A percentile compares a stretch with the other conserved stretches of the same genome.
Evolutionary conservation across 192 early-diverging fungal genomes (phyloP).

Genomic region (Umbelopsis sp.): DNA sequence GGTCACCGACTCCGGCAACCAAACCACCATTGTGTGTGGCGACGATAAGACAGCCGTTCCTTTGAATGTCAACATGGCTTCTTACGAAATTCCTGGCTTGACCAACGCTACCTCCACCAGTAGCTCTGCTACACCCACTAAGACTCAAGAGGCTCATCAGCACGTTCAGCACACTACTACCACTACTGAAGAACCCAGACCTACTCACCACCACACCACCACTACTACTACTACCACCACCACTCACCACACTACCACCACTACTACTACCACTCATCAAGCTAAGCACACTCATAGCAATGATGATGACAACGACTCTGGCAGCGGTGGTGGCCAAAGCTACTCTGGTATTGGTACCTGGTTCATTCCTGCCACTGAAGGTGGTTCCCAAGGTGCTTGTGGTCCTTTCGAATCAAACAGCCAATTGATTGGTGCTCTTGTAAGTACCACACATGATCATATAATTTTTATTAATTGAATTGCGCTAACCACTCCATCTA

Average conservation of each 20-base stretch:
- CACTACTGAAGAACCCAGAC: background rate
- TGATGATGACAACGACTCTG: background rate
- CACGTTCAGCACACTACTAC: background rate
- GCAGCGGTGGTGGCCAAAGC: background rate
- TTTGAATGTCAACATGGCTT: constrained; percentile 15
- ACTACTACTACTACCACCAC: background rate
- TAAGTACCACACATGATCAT: background rate
- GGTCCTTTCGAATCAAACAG: constrained; percentile 29
- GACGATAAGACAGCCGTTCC: background rate
- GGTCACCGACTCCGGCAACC: background rate
- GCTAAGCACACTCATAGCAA: background rate
- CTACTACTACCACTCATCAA: background rate
- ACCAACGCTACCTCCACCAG: background rate
- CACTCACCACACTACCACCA: background rate
- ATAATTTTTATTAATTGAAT: too few relatives aligned
- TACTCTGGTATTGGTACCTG: constrained; percentile 33
- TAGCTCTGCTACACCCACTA: background rate
- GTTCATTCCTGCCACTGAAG: constrained; percentile 39
- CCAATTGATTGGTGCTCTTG: constrained; percentile 35
- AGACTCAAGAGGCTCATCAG: background rate
- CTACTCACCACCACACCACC: background rate
- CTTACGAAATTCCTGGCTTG: constrained; percentile 3
- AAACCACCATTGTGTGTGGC: constrained; percentile 4
- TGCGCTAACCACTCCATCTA: background rate
- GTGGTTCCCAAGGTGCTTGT: constrained; percentile 35